Evolutionary conservation across 352 stramenopile genomes (phyloP).

Genomic region (Phytopythium cucurbitacearum): DNA sequence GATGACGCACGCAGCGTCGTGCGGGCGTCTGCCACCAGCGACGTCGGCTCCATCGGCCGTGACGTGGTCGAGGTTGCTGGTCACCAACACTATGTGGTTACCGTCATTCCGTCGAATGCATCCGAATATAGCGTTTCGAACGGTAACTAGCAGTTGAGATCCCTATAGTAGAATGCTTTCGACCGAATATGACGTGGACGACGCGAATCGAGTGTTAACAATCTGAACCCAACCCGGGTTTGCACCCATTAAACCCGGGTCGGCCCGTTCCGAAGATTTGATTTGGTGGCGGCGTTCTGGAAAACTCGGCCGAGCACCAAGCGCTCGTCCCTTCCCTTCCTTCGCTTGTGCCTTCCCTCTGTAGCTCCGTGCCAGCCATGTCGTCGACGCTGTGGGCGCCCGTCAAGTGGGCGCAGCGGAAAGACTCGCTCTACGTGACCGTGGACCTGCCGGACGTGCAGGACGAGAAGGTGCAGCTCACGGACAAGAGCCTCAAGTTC

Average conservation of each 20-base stretch:
- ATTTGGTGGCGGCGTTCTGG: neutral
- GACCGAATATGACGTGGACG: neutral
- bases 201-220: neutral
- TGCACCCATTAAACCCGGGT: no score
- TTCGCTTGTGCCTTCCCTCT: neutral
- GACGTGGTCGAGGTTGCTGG: conserved; percentile 5
- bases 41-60: conserved; percentile 3
- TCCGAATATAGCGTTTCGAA: neutral
- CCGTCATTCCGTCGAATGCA: neutral
- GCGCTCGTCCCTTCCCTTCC: neutral
- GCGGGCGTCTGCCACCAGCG: conserved; percentile 28
- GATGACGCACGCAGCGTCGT: conserved; percentile 64
- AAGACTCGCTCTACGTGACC: conserved; percentile 95
- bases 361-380: conserved; percentile 2
- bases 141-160: neutral
- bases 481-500: conserved; percentile 88
- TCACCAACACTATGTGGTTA: neutral
- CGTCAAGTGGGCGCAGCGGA: conserved; percentile 96
- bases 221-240: no score
- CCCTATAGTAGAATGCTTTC: neutral
- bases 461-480: conserved; percentile 91
- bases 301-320: neutral
- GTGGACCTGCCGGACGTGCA: conserved; percentile 94
- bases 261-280: no score
- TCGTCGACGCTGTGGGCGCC: conserved; percentile 77